A percentile compares a stretch with the other conserved stretches of the same genome.
These are phyloP conservation scores for Phytophthora pinifolia DNA, from an alignment of 352 stramenopile genomes.

Conservation along the genomic window DNA sequence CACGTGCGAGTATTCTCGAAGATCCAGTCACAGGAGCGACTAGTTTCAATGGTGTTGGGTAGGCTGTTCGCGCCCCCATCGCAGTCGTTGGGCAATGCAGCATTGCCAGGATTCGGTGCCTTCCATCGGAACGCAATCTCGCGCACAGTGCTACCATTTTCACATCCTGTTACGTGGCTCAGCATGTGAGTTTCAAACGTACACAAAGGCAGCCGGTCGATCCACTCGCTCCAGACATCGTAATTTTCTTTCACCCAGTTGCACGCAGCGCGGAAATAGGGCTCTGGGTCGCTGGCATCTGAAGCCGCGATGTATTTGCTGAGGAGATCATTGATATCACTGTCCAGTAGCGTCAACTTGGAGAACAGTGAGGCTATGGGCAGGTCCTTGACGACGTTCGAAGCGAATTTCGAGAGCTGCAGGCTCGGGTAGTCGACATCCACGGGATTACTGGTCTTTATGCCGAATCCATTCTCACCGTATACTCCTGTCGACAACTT, in stretches of 20 bases:
- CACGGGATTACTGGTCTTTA: conserved; percentile 43
- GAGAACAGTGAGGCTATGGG: conserved; percentile 26
- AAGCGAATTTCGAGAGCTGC: conserved; percentile 38
- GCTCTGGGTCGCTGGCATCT: conserved; percentile 21
- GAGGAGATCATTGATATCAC: conserved; percentile 43
- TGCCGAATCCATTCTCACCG: conserved; percentile 49
- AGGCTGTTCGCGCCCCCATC: conserved; percentile 34
- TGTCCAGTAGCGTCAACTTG: conserved; percentile 34
- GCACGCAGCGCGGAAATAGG: conserved; percentile 27
- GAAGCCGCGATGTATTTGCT: conserved; percentile 20
- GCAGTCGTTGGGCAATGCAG: conserved; percentile 38
- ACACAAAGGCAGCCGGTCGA: not conserved
- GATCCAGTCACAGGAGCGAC: conserved; percentile 52
- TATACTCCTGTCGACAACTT: conserved; percentile 30
- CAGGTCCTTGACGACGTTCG: conserved; percentile 22
- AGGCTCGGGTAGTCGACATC: conserved; percentile 44
- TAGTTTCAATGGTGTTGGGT: conserved; percentile 33
- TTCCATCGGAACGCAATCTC: conserved; percentile 45
- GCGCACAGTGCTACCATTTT: conserved; percentile 11
- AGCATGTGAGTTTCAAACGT: conserved; percentile 33
- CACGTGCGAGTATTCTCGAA: conserved; percentile 22
- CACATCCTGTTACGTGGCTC: conserved; percentile 31
- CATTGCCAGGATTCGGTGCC: conserved; percentile 37
- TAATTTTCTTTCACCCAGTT: not conserved
- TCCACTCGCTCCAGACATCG: conserved; percentile 2